These are phyloP conservation scores for Cicer judaicum DNA, from an alignment of 306 rosid species.

Conservation along the genomic window DNA sequence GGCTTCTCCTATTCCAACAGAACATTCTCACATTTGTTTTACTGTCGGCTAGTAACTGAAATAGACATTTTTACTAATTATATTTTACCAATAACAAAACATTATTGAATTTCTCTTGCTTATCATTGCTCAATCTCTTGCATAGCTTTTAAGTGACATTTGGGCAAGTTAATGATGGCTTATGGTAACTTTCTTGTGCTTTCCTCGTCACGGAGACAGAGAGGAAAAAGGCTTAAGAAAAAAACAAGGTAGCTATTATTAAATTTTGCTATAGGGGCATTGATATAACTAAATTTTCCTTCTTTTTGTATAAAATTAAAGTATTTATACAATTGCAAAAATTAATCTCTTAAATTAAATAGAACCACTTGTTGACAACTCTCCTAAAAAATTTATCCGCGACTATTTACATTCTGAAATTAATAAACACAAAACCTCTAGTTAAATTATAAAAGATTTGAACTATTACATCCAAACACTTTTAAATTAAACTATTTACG, in stretches of 20 bases:
- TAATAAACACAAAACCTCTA: too few species aligned
- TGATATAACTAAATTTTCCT: background rate
- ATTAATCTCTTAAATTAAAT: too few species aligned
- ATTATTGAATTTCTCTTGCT: background rate
- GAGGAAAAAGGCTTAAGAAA: background rate
- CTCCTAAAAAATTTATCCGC: background rate
- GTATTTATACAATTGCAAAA: too few species aligned
- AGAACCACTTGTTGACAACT: background rate
- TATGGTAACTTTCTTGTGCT: background rate
- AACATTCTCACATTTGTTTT: background rate
- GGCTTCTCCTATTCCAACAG: background rate
- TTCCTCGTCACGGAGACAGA: background rate
- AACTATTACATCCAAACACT: too few species aligned
- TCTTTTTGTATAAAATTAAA: background rate
- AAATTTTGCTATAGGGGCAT: background rate
- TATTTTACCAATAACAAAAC: background rate
- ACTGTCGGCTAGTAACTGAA: constrained; percentile 4
- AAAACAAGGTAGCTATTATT: background rate
- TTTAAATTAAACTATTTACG: background rate
- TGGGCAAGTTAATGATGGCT: background rate
- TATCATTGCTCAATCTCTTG: background rate
- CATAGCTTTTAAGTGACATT: constrained; percentile 18
- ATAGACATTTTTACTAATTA: background rate
- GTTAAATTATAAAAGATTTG: too few species aligned
- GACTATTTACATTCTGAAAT: too few species aligned